Percentiles rank a stretch among this genome's conserved stretches.
Conservation (phyloP, 1,284 basidiomycete genomes). For the Leccinum laetum region DNA sequence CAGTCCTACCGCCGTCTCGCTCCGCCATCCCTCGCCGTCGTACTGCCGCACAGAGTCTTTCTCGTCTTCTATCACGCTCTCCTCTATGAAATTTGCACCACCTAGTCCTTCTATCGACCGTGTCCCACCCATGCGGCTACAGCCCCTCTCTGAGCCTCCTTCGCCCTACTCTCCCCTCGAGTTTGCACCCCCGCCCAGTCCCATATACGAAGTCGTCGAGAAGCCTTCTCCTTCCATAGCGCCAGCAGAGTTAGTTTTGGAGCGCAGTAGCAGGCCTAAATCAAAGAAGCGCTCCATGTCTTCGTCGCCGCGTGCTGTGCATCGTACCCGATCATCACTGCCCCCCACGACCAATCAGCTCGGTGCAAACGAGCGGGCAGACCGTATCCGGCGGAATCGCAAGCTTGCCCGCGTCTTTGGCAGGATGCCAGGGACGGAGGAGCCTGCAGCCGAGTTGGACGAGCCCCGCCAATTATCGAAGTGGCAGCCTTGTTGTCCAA, state of each 20-base stretch:
- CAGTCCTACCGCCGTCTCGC: constrained; percentile 20
- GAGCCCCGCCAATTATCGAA: constrained; percentile 21
- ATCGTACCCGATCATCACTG: constrained; percentile 15
- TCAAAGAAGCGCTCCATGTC: constrained; percentile 28
- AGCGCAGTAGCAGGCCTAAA: constrained; percentile 16
- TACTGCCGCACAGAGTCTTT: constrained; percentile 8
- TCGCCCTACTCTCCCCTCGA: constrained; percentile 32
- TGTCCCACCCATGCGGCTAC: constrained; percentile 8
- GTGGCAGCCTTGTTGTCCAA: constrained; percentile 26
- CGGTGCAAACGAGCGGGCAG: constrained; percentile 63
- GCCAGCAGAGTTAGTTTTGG: constrained; percentile 33
- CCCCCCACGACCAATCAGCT: constrained; percentile 71
- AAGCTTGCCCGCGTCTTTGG: constrained; percentile 83
- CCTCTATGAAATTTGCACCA: constrained; percentile 30
- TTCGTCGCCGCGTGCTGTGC: constrained; percentile 23
- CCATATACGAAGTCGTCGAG: constrained; percentile 24
- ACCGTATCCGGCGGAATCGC: constrained; percentile 68
- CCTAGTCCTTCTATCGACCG: constrained; percentile 26
- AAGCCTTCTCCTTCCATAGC: constrained; percentile 42
- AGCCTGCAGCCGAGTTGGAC: constrained; percentile 31
- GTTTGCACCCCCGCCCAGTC: constrained; percentile 25
- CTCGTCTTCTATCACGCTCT: constrained; percentile 21
- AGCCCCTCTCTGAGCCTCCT: constrained; percentile 21
- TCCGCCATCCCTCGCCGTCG: constrained; percentile 10
- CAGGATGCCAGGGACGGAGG: constrained; percentile 49